Base-by-base conservation (phyloP, 805 yeast species). In the Isabelozyma rhagii region DNA sequence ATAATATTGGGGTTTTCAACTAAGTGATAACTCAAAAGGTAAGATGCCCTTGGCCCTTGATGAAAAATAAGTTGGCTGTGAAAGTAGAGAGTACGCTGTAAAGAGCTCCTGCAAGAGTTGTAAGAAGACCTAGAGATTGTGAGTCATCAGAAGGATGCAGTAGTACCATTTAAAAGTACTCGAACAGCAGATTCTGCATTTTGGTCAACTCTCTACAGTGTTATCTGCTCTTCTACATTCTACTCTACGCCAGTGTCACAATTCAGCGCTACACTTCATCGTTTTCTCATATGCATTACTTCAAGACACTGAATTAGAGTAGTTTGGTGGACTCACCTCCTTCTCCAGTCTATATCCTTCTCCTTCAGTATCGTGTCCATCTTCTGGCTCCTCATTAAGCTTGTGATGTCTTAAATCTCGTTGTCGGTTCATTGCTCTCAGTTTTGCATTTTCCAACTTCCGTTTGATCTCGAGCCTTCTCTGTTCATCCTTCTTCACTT, bases 401-500 rank as follows among this genome's bases (percentile, higher is more conserved):
- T 50, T 54, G 21, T 46, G 49, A 39, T 53, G 56, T 39, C 58
- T 47, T 42, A 57, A 25, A 31, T 31, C 36, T 31, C 55, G 51
- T 45, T 61, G 66, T 47, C 58, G 64, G 48, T 57, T 60, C 25
- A 65, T 45, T 6, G 73, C 73, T 41, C 60, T 64, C 66, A 61
- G 70, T 50, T 69, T 71, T 34, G 74, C 76, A 41, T 55, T 57
- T 42, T 72, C 72, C 31, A 72, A 61, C 59, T 68, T 73, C 57
- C 60, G 70, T 58, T 62, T 67, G 56, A 69, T 59, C 34, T 66
- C 71, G 47, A 59, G 56, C 48, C 76, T 58, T 43, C 72, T 59
- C 47, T 62, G 53, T 47, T 65, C 66, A 41, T 68, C 73, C 47
- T 60, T 60, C 41, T 46, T 54, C 36, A 69, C 57, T 44, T 69